A percentile compares a stretch with the other conserved stretches of the same genome.
phyloP scores from a whole-genome alignment of 75 land plant species.

The Larix kaempferi region DNA sequence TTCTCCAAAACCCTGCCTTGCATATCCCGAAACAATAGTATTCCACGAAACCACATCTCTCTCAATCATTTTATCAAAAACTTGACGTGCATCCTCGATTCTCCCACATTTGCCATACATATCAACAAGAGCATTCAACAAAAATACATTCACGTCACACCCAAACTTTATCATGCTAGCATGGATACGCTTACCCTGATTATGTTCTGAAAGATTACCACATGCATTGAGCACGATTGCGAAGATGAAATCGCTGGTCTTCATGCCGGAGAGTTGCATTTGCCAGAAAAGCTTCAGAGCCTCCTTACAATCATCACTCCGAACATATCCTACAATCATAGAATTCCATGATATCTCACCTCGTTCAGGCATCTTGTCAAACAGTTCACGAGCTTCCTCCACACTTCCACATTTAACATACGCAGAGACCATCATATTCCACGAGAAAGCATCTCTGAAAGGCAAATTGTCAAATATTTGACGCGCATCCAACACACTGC shows the following conservation, averaged over 20 bases:
- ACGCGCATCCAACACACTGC: constrained; percentile 9
- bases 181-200: too few species aligned
- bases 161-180: too few species aligned
- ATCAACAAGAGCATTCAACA: neutral
- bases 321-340: constrained; percentile 23
- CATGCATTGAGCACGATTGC: too few species aligned
- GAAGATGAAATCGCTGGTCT: too few species aligned
- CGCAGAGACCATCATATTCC: constrained; percentile 24
- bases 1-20: constrained; percentile 7
- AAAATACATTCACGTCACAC: neutral
- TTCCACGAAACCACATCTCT: constrained; percentile 11
- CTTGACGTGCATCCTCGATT: neutral
- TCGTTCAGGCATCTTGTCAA: constrained; percentile 36
- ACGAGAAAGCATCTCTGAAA: constrained; percentile 19
- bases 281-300: constrained; percentile 19
- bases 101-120: too few species aligned
- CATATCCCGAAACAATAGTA: constrained; percentile 6
- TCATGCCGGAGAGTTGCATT: constrained; percentile 10
- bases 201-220: too few species aligned
- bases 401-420: neutral
- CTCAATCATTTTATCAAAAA: constrained; percentile 10
- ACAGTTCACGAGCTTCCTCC: constrained; percentile 16
- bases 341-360: constrained; percentile 27
- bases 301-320: constrained; percentile 13
- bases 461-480: constrained; percentile 22